Base-by-base conservation (phyloP, 768 basidiomycete species). In the Kwoniella sp. region DNA sequence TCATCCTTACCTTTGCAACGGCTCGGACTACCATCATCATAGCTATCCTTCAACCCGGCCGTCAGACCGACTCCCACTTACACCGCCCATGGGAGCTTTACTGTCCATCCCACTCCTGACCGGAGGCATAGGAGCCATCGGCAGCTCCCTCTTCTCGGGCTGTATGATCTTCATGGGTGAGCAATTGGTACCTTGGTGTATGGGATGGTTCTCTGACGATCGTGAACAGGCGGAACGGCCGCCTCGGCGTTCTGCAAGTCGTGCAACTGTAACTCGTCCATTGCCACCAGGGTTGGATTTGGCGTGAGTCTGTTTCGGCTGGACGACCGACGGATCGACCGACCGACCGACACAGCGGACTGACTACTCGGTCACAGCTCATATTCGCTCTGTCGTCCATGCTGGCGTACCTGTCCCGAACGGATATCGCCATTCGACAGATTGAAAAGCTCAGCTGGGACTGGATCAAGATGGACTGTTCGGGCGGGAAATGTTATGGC, bases 201-300 rank as follows among this genome's bases (percentile, higher is more conserved):
- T 29, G 25, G n/a, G n/a, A n/a, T n/a, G n/a, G n/a, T n/a, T n/a
- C n/a, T n/a, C n/a, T n/a, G n/a, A n/a, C n/a, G n/a, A n/a, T n/a
- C n/a, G n/a, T n/a, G n/a, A n/a, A 38, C 19, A 59, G 57, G 60
- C 11, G 59, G 65, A 20, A 70, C 59, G n/a, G 64, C 76, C 84
- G 91, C 92, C 3, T 90, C 88, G 29, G 90, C 93, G 82, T 89
- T 95, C 78, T 91, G 85, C 81, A 96, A 95, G 79, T 90, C 88
- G 27, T 99, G 93, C 76, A 98, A 98, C 72, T 99, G 95, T 77
- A 96, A 98, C 72, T 93, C 90, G 8, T 93, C 90, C 0, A 96
- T 99, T 63, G 95, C 95, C 0, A 96, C 92, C 37, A 85, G 92
- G 67, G 85, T 96, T 51, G 92, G 92, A 28, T 95, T 91, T 75